These are phyloP conservation scores for Phycomyces blakesleeanus DNA, from an alignment of 192 early-diverging fungal genomes.

Conservation along the genomic window DNA sequence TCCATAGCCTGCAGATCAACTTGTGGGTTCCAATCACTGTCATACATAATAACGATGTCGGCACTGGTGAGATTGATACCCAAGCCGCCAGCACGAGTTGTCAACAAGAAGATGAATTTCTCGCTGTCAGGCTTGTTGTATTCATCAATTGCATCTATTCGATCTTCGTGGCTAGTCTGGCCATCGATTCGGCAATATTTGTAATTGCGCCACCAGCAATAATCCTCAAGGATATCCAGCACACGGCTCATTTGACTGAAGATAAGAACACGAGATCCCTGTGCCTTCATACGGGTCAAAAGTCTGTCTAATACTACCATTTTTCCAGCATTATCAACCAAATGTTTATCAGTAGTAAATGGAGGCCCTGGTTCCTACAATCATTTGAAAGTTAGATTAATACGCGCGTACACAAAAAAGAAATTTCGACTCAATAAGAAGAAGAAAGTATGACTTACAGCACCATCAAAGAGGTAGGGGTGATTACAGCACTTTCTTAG, in stretches of 20 bases:
- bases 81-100: conserved; percentile 94
- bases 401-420: background rate
- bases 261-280: conserved; percentile 91
- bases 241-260: conserved; percentile 99
- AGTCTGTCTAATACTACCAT: conserved; percentile 92
- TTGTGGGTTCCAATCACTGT: conserved; percentile 92
- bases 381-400: background rate
- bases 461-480: conserved; percentile 86
- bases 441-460: conserved; percentile 10
- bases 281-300: conserved; percentile 68
- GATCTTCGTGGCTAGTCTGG: conserved; percentile 90
- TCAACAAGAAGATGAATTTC: conserved; percentile 97
- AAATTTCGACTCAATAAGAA: too few species aligned
- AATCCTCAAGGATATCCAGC: conserved; percentile 97
- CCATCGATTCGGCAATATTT: conserved; percentile 96
- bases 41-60: conserved; percentile 94
- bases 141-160: conserved; percentile 88
- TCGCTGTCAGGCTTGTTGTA: conserved; percentile 87
- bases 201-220: conserved; percentile 86
- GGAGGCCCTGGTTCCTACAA: conserved; percentile 86
- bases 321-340: conserved; percentile 93
- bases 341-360: conserved; percentile 93
- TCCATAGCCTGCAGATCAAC: conserved; percentile 93
- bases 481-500: conserved; percentile 96
- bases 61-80: conserved; percentile 97